A percentile compares a stretch with the other conserved stretches of the same genome.
phyloP scores from a whole-genome alignment of 2,329 filamentous ascomycete genomes.

The Verticillium zaregamsianum region DNA sequence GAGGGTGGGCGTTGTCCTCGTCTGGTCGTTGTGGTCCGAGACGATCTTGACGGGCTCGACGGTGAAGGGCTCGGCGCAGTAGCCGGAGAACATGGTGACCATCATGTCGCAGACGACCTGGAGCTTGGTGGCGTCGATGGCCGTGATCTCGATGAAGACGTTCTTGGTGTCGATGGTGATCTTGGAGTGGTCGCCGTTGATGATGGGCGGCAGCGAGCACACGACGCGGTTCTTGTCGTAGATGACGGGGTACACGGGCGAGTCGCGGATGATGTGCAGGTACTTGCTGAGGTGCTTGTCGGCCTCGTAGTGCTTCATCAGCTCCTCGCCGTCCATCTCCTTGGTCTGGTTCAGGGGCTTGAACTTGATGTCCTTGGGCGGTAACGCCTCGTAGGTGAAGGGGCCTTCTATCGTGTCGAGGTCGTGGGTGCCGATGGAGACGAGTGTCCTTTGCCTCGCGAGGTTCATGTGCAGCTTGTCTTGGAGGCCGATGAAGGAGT shows the following conservation, averaged over 20 bases:
- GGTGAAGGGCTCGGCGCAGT: slow-evolving; percentile 83
- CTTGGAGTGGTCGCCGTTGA: slow-evolving; percentile 96
- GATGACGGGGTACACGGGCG: slow-evolving; percentile 92
- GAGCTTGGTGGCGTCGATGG: slow-evolving; percentile 91
- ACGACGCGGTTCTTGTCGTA: slow-evolving; percentile 84
- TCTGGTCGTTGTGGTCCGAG: slow-evolving; percentile 84
- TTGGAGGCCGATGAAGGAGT: slow-evolving; percentile 95
- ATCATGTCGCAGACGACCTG: slow-evolving; percentile 95
- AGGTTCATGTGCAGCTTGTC: slow-evolving; percentile 98
- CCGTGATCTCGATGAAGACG: slow-evolving; percentile 95
- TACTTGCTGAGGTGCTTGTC: slow-evolving; percentile 89
- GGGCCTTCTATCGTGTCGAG: slow-evolving; percentile 89
- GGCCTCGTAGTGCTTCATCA: slow-evolving; percentile 94
- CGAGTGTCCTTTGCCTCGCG: slow-evolving; percentile 85
- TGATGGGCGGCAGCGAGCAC: slow-evolving; percentile 93
- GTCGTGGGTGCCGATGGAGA: slow-evolving; percentile 97
- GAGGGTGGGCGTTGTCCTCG: slow-evolving; percentile 76
- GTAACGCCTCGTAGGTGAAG: slow-evolving; percentile 91
- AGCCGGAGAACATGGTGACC: slow-evolving; percentile 94
- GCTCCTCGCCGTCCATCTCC: slow-evolving; percentile 78
- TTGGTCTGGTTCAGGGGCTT: slow-evolving; percentile 85
- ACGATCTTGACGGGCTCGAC: slow-evolving; percentile 91
- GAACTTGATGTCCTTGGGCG: slow-evolving; percentile 91
- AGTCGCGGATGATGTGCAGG: slow-evolving; percentile 91
- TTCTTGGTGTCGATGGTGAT: slow-evolving; percentile 89